A percentile compares a stretch with the other conserved stretches of the same genome.
phyloP scores from a whole-genome alignment of 768 basidiomycete species.

The Peribolospora baueri region DNA sequence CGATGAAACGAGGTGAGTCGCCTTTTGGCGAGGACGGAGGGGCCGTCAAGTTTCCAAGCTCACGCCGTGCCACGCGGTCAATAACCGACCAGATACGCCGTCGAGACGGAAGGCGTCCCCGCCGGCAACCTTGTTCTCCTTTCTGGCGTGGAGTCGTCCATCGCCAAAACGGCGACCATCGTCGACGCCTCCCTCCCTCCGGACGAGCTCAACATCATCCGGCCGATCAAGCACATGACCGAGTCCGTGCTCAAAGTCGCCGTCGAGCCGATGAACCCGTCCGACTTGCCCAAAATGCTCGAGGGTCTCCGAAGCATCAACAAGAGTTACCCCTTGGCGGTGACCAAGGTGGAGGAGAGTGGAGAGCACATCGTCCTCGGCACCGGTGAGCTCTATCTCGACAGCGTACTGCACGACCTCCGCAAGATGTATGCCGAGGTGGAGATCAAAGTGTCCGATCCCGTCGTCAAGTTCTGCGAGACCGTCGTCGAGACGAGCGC shows the following conservation, averaged over 20 bases:
- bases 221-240: conserved; percentile 86
- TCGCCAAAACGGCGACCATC: conserved; percentile 75
- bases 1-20: conserved; percentile 53
- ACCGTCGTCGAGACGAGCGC: conserved; percentile 95
- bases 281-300: conserved; percentile 95
- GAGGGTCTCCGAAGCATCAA: conserved; percentile 89
- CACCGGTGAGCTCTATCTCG: conserved; percentile 88
- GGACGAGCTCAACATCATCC: conserved; percentile 84
- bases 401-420: conserved; percentile 90
- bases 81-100: conserved; percentile 44
- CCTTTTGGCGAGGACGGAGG: neutral
- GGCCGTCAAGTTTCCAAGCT: neutral
- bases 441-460: conserved; percentile 99
- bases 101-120: conserved; percentile 63
- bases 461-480: conserved; percentile 93
- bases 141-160: conserved; percentile 77
- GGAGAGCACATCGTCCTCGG: conserved; percentile 94
- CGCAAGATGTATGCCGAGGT: conserved; percentile 83
- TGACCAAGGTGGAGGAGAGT: conserved; percentile 92
- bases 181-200: conserved; percentile 40
- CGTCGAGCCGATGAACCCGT: conserved; percentile 91
- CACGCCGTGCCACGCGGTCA: neutral
- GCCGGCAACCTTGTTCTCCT: conserved; percentile 85
- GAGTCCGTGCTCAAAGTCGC: conserved; percentile 92
- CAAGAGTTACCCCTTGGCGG: conserved; percentile 82